A percentile compares a stretch with the other conserved stretches of the same genome.
phyloP scores from a whole-genome alignment of 1,284 basidiomycete genomes.

The Pisolithus thermaeus region DNA sequence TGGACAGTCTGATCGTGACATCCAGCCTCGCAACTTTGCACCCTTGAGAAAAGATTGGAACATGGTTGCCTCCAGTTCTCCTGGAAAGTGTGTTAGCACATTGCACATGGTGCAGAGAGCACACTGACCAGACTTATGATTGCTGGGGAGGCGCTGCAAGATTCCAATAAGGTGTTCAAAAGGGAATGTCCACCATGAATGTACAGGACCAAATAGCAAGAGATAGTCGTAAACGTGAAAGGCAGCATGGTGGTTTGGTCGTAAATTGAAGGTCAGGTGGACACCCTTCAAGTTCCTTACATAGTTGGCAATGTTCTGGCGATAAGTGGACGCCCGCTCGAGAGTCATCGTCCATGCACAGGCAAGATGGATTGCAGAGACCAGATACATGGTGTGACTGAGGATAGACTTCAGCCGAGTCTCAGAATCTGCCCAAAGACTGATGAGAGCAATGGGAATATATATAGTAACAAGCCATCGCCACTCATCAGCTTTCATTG shows the following conservation, averaged over 20 bases:
- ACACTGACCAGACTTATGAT: constrained; percentile 26
- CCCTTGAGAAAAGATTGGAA: constrained; percentile 5
- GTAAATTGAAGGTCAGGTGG: constrained; percentile 17
- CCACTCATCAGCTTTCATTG: constrained; percentile 32
- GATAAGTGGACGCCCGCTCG: not conserved
- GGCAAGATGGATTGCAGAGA: constrained; percentile 8
- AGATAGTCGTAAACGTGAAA: constrained; percentile 31
- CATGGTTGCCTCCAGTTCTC: constrained; percentile 19
- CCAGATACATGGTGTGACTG: constrained; percentile 12
- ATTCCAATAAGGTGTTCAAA: constrained; percentile 32
- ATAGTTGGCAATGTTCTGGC: constrained; percentile 3
- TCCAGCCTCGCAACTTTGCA: constrained; percentile 3
- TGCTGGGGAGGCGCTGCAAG: constrained; percentile 30
- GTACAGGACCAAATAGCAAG: constrained; percentile 30
- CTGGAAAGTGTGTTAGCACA: constrained; percentile 9
- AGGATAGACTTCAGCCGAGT: not conserved
- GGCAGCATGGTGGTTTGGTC: constrained; percentile 28
- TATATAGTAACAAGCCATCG: constrained; percentile 26
- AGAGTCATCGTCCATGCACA: constrained; percentile 4
- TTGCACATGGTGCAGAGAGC: not conserved
- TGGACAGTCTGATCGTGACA: not conserved
- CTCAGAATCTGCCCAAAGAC: constrained; percentile 4
- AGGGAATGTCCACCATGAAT: constrained; percentile 29
- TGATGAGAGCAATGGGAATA: constrained; percentile 26
- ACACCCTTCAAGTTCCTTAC: constrained; percentile 9